Conservation (phyloP, 192 early-diverging fungal genomes). For the Coemansia erecta region DNA sequence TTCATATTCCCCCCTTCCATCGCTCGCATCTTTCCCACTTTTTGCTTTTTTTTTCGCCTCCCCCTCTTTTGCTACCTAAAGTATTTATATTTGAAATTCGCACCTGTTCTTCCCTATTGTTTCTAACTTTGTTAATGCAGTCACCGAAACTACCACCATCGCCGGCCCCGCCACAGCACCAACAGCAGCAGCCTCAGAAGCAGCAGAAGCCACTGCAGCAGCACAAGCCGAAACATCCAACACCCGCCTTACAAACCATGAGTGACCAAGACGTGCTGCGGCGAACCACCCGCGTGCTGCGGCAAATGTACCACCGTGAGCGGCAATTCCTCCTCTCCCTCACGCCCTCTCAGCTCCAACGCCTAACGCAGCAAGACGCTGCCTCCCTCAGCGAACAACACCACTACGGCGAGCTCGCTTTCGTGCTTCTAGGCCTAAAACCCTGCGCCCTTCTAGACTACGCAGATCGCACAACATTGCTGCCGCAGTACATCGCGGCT, state of each 20-base stretch:
- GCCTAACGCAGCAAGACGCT: conserved; percentile 39
- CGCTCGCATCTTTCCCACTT: too few species aligned
- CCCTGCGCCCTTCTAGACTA: conserved; percentile 44
- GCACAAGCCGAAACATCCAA: too few species aligned
- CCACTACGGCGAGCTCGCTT: conserved; percentile 46
- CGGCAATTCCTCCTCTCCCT: conserved; percentile 29
- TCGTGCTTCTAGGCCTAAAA: conserved; percentile 41
- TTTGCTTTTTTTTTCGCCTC: too few species aligned
- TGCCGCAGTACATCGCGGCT: too few species aligned
- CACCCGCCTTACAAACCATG: not conserved
- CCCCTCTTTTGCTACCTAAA: too few species aligned
- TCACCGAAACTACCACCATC: not conserved
- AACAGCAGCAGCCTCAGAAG: not conserved
- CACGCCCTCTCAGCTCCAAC: conserved; percentile 17
- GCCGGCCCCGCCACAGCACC: not conserved
- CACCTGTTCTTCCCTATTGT: too few species aligned
- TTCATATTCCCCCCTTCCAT: too few species aligned
- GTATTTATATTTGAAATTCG: too few species aligned
- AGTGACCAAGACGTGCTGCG: conserved; percentile 27
- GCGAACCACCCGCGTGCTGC: conserved; percentile 37
- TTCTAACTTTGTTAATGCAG: too few species aligned
- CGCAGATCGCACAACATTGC: conserved; percentile 1
- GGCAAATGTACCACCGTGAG: conserved; percentile 43
- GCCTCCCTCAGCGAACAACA: conserved; percentile 37
- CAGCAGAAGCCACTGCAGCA: not conserved